Base-by-base conservation (phyloP, 1,139 yeast genomes). In the Debaryomyces nepalensis region DNA sequence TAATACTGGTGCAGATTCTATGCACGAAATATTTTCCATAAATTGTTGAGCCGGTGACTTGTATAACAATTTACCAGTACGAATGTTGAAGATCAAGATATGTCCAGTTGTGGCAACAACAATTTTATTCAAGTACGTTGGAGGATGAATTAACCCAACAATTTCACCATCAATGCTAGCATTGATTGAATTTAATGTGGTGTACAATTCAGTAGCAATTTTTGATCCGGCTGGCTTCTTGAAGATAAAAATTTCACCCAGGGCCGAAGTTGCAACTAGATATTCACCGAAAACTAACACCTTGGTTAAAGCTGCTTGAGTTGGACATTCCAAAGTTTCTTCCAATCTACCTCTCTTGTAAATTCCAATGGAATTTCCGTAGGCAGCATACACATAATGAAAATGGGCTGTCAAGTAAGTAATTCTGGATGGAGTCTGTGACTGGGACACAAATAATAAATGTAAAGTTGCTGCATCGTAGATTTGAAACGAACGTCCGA, bases 391-490 rank as follows among this genome's bases (percentile, higher is more conserved):
- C 2, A 89, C 90, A 59, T 84, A 78, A 58, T 93, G 97, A 69
- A 81, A 82, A 64, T 89, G 96, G 1, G 97, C 84, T 16, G 84
- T 76, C 43, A 93, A 70, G 26, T 85, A 79, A 9, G 85, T 79
- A 51, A 93, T 91, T 45, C 79, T 78, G 8, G 79, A 59, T 0
- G 84, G 77, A 0, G 96, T 84, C 58, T 87, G 95, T 22, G 77
- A 78, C 51, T 82, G 88, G 1, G 97, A 88, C 8, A 93, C 96
- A 66, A 93, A 95, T 27, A 93, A 68, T 50, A 93, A 72, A 54
- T 88, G 95, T 49, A 93, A 73, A 4, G 88, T 89, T 32, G 93
- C 81, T 11, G 96, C 96, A 68, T 93, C 99, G 58, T 87, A 95
- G 27, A 93, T 88, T 63, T 93, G 99, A 66, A 93, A 89, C 1